Evolutionary conservation across 257 asterid genomes (phyloP), one percentile per base, ranked within the genome.

Genomic region (Forsythia suspensa): DNA sequence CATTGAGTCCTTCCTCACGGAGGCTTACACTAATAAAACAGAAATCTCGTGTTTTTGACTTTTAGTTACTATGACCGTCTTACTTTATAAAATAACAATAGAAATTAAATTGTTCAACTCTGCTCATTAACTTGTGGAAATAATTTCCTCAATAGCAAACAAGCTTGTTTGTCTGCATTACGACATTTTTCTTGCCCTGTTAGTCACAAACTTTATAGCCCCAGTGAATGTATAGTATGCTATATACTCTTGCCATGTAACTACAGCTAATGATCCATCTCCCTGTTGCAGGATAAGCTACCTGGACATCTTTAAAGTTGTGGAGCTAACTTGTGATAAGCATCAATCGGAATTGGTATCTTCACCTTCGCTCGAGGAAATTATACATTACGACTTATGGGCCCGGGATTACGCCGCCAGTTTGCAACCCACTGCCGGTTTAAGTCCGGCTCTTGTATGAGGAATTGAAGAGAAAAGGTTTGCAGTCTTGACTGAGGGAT

Each of bases 301-400:
- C 83, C 85, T 95, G 69, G 97, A 93, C 89, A 95, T 95, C 72
- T 95, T 95, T 84, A 92, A 89, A 78, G 86, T 95, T n/a, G 98
- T 95, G 80, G 99, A 95, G 94, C 88, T 92, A 38, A 95, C 99
- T 0, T 94, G 98, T 73, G 86, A 81, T 5, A 92, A 92, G 84
- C 99, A 95, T 70, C 86, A 81, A 61, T 86, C 78, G 7, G 98
- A 95, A 40, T 37, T 95, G 85, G 95, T 90, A 21, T 5, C 90
- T 0, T 81, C 85, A 2, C 99, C 99, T 20, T 86, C 97, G 1
- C 90, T 95, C 0, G 99, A 95, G 81, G 99, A 95, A 76, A 95
- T 95, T 18, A 78, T 92, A 79, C 97, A 95, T 89, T 95, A 93
- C 44, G 99, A 95, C 82, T 81, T 77, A 92, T 95, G 99, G 99